These are phyloP conservation scores for Trichoderma sp. DNA, from an alignment of 2,329 filamentous ascomycete species.

Conservation along the genomic window DNA sequence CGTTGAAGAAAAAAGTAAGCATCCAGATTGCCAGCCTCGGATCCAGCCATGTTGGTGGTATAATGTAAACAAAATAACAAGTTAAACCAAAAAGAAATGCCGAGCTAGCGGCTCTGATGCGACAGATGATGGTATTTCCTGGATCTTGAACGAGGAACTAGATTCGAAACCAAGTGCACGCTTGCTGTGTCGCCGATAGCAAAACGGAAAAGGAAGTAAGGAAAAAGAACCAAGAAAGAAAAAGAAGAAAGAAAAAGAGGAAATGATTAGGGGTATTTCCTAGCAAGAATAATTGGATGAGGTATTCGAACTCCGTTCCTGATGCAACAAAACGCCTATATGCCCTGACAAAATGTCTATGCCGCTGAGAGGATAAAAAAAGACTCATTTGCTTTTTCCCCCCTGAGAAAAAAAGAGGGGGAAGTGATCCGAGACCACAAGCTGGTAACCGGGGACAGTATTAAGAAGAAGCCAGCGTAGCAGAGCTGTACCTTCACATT, in stretches of 20 bases:
- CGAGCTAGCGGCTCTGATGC: constrained; percentile 54
- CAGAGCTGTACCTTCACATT: constrained; percentile 73
- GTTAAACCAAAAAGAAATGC: constrained; percentile 45
- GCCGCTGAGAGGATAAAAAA: constrained; percentile 44
- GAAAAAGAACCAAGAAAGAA: constrained; percentile 37
- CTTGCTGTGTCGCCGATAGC: constrained; percentile 52
- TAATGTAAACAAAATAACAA: constrained; percentile 44
- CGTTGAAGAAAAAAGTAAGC: constrained; percentile 55
- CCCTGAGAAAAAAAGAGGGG: background rate
- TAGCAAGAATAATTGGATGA: constrained; percentile 42
- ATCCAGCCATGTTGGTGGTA: constrained; percentile 59
- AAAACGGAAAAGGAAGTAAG: constrained; percentile 41
- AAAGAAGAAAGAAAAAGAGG: constrained; percentile 32
- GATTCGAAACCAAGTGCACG: constrained; percentile 40
- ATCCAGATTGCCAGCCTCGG: constrained; percentile 55
- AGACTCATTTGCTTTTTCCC: constrained; percentile 34
- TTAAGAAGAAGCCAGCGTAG: constrained; percentile 52
- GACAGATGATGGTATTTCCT: constrained; percentile 45
- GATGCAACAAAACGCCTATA: constrained; percentile 51
- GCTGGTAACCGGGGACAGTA: constrained; percentile 36
- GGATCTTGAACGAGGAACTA: constrained; percentile 40
- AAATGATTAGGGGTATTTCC: constrained; percentile 34
- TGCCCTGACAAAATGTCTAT: constrained; percentile 45
- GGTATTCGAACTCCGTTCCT: constrained; percentile 47
- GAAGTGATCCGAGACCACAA: constrained; percentile 13